phyloP scores from a whole-genome alignment of 2,329 filamentous ascomycete species.

The Onygena corvina region DNA sequence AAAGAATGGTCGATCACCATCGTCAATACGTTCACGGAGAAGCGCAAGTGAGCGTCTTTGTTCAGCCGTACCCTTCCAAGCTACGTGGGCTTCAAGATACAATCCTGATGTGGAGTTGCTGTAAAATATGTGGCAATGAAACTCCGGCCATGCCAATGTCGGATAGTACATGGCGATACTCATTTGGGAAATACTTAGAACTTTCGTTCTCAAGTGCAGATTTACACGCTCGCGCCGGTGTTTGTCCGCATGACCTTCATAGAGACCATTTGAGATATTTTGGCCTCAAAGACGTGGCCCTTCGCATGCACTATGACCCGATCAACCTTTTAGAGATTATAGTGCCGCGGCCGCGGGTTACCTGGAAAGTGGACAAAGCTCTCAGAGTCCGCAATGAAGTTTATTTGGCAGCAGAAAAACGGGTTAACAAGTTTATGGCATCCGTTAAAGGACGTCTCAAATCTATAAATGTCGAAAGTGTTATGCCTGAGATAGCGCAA shows the following conservation, averaged over 20 bases:
- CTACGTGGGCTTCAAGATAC: conserved; percentile 55
- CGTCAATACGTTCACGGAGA: conserved; percentile 95
- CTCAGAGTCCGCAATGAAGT: conserved; percentile 86
- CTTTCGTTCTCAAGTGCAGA: conserved; percentile 89
- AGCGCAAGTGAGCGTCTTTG: conserved; percentile 80
- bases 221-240: conserved; percentile 57
- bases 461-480: conserved; percentile 81
- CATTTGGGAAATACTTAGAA: conserved; percentile 96
- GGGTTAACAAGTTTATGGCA: conserved; percentile 73
- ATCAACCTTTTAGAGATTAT: conserved; percentile 91
- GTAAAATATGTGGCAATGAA: conserved; percentile 81
- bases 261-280: conserved; percentile 89
- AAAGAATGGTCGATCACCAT: conserved; percentile 83
- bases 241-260: conserved; percentile 86
- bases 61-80: conserved; percentile 61
- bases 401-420: conserved; percentile 66
- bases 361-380: conserved; percentile 96
- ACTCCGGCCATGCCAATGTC: conserved; percentile 87
- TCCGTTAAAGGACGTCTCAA: conserved; percentile 75
- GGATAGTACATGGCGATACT: conserved; percentile 91
- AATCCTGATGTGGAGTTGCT: conserved; percentile 96
- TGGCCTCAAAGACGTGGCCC: conserved; percentile 68
- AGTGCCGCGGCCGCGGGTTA: conserved; percentile 77
- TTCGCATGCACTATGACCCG: conserved; percentile 83
- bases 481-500: conserved; percentile 75